Percentiles rank a stretch among this genome's conserved stretches.
These are phyloP conservation scores for Filobasidium floriforme DNA, from an alignment of 768 basidiomycete species.

Conservation along the genomic window DNA sequence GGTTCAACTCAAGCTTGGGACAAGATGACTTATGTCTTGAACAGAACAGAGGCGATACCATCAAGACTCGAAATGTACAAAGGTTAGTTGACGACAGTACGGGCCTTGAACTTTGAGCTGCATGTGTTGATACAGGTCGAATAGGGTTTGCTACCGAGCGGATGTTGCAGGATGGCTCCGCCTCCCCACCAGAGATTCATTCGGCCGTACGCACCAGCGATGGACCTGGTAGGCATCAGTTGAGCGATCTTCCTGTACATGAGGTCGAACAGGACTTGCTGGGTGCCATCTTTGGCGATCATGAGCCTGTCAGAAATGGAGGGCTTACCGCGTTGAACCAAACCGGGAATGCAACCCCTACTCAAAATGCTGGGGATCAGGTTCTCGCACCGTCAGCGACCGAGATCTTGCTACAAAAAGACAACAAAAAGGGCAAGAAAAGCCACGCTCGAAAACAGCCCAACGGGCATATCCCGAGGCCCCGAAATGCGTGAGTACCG, in stretches of 20 bases:
- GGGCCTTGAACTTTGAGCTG: background rate
- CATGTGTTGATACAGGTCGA: background rate
- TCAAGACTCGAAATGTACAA: background rate
- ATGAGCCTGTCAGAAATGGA: background rate
- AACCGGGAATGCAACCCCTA: background rate
- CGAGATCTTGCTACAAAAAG: background rate
- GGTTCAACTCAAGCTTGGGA: background rate
- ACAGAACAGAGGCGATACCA: background rate
- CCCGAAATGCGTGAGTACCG: constrained; percentile 37
- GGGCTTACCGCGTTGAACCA: background rate
- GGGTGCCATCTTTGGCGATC: background rate
- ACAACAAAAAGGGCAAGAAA: constrained; percentile 33
- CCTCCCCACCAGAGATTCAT: background rate
- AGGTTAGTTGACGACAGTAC: background rate
- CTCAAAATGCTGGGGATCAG: too few relatives aligned
- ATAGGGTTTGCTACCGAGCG: background rate
- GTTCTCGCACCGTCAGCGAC: too few relatives aligned
- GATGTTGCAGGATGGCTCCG: background rate
- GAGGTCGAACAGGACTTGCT: background rate
- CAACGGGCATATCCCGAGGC: constrained; percentile 43
- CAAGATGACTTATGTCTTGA: background rate
- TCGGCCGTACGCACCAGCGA: background rate
- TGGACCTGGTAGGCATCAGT: background rate
- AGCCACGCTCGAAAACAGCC: constrained; percentile 45
- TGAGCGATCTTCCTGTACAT: background rate